Conservation (phyloP, 495 filamentous ascomycete species). For the Penicillium atrosanguineum region DNA sequence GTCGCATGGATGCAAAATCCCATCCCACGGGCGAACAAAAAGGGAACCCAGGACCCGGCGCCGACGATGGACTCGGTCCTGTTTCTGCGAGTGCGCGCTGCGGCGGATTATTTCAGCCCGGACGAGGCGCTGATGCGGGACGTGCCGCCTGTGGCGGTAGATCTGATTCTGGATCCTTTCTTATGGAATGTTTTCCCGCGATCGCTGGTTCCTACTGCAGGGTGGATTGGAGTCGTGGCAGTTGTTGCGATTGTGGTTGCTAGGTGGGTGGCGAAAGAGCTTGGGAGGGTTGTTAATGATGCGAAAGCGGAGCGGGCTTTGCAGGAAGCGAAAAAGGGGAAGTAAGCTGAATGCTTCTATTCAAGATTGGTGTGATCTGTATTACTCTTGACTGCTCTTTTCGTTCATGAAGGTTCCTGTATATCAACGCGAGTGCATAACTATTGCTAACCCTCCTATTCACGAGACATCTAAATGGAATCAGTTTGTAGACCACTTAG, state of each 20-base stretch:
- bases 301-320: slow-evolving; percentile 7
- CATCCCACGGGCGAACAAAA: slow-evolving; percentile 5
- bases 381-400: not conserved
- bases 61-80: slow-evolving; percentile 55
- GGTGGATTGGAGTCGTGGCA: slow-evolving; percentile 57
- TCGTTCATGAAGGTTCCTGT: too few species aligned
- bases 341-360: slow-evolving; percentile 2
- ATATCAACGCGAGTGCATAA: not conserved
- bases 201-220: slow-evolving; percentile 64
- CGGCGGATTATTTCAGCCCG: slow-evolving; percentile 79
- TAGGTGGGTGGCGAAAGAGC: slow-evolving; percentile 26
- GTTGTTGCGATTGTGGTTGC: slow-evolving; percentile 48
- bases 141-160: slow-evolving; percentile 72
- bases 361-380: not conserved
- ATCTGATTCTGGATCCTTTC: slow-evolving; percentile 89
- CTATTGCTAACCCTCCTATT: not conserved
- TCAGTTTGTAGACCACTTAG: not conserved
- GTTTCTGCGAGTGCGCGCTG: slow-evolving; percentile 73
- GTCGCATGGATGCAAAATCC: slow-evolving; percentile 18
- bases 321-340: slow-evolving; percentile 23
- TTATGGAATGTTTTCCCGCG: slow-evolving; percentile 67
- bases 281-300: slow-evolving; percentile 29
- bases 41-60: slow-evolving; percentile 12
- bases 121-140: slow-evolving; percentile 71
- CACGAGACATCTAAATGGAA: not conserved